phyloP scores from a whole-genome alignment of 1,284 basidiomycete species.

The Ustilago crameri region DNA sequence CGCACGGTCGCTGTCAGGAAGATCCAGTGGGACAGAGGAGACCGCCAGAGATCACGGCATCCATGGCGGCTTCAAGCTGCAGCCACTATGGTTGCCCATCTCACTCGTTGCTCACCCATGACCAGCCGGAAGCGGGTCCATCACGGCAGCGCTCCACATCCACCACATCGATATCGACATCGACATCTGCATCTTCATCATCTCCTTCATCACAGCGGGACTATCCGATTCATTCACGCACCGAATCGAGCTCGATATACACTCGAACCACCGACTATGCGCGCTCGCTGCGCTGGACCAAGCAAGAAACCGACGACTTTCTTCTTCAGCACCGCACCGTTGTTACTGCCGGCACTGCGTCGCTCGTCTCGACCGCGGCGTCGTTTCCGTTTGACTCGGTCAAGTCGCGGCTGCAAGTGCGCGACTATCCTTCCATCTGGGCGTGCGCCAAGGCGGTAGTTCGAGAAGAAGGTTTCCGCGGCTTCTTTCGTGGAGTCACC shows the following conservation, averaged over 20 bases:
- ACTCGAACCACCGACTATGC: constrained; percentile 18
- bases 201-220: not conserved
- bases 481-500: constrained; percentile 83
- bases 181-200: too few species aligned
- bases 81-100: constrained; percentile 40
- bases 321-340: constrained; percentile 60
- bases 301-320: constrained; percentile 50
- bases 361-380: constrained; percentile 63
- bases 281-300: constrained; percentile 25
- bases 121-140: constrained; percentile 23
- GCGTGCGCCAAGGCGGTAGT: constrained; percentile 71
- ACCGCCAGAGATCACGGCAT: too few species aligned
- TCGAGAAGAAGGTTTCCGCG: constrained; percentile 87
- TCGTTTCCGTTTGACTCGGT: constrained; percentile 67
- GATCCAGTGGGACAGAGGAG: too few species aligned
- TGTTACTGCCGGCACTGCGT: constrained; percentile 64
- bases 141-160: constrained; percentile 17
- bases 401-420: constrained; percentile 65
- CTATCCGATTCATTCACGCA: constrained; percentile 16
- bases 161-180: too few species aligned
- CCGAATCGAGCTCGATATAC: constrained; percentile 21
- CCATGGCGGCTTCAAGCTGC: constrained; percentile 27
- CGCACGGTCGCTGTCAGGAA: too few species aligned
- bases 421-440: constrained; percentile 65
- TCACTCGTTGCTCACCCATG: not conserved